Conservation (phyloP, 345 rosid genomes). For the Erucastrum elatum region DNA sequence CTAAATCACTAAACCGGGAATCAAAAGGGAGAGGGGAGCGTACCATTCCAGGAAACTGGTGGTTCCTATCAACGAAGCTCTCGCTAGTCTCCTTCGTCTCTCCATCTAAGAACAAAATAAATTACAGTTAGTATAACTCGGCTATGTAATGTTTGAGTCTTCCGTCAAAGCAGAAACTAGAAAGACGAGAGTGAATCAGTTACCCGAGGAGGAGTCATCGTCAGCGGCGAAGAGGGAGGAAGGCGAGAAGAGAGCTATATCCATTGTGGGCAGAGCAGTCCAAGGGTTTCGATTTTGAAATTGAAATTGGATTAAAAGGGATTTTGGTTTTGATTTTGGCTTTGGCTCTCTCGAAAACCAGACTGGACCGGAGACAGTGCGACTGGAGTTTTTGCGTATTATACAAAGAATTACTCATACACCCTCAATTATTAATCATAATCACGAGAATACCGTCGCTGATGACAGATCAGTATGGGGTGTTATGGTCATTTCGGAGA, state of each 20-base stretch:
- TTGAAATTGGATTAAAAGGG: slow-evolving; percentile 5
- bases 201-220: slow-evolving; percentile 48
- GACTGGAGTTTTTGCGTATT: slow-evolving; percentile 23
- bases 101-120: slow-evolving; percentile 37
- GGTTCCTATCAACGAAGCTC: slow-evolving; percentile 76
- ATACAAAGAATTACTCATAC: slow-evolving; percentile 5
- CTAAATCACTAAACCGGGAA: background rate
- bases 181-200: slow-evolving; percentile 6
- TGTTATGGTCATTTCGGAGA: background rate
- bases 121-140: background rate
- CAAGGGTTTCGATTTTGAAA: slow-evolving; percentile 37
- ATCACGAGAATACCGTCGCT: background rate
- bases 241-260: slow-evolving; percentile 93
- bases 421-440: background rate
- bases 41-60: slow-evolving; percentile 85
- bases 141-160: background rate
- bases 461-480: slow-evolving; percentile 12
- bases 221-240: slow-evolving; percentile 76
- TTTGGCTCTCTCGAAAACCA: slow-evolving; percentile 32
- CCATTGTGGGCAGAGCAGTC: slow-evolving; percentile 46
- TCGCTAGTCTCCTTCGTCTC: slow-evolving; percentile 47
- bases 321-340: slow-evolving; percentile 16
- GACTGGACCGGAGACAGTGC: background rate
- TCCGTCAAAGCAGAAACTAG: slow-evolving; percentile 6
- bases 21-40: background rate